These are phyloP conservation scores for Chondrostereum purpureum DNA, from an alignment of 1,284 basidiomycete genomes.

Conservation along the genomic window DNA sequence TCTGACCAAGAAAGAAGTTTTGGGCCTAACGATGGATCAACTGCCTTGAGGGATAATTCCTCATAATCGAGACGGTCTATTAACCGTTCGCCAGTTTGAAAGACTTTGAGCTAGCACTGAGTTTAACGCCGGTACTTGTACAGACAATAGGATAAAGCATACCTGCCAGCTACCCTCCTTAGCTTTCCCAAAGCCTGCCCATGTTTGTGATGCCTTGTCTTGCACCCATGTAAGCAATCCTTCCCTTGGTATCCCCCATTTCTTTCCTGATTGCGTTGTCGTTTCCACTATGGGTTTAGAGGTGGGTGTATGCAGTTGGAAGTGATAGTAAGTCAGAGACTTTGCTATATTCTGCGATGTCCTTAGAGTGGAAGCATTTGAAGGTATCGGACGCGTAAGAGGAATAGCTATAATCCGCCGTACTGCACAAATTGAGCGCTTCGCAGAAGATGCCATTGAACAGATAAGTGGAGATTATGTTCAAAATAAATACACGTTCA, in stretches of 20 bases:
- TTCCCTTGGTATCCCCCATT: constrained; percentile 27
- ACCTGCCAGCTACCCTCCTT: constrained; percentile 65
- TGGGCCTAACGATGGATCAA: constrained; percentile 66
- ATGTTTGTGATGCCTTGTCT: constrained; percentile 45
- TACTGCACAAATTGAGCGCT: constrained; percentile 18
- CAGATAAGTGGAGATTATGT: no score
- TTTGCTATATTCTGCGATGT: not conserved
- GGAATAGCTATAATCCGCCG: constrained; percentile 32
- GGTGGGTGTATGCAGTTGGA: constrained; percentile 25
- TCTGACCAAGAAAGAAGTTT: constrained; percentile 17
- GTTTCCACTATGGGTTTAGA: constrained; percentile 7
- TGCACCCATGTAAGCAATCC: constrained; percentile 38
- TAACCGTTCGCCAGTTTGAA: constrained; percentile 56
- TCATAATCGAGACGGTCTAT: constrained; percentile 71
- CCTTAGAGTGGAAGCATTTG: not conserved
- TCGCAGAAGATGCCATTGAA: no score
- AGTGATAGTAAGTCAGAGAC: constrained; percentile 35
- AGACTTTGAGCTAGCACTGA: constrained; percentile 43
- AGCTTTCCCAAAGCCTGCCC: constrained; percentile 63
- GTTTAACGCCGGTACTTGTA: not conserved
- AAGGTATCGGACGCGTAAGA: constrained; percentile 22
- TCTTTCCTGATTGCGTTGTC: constrained; percentile 11
- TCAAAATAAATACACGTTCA: no score
- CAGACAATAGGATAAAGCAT: constrained; percentile 10
- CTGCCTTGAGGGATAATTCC: constrained; percentile 61